Conservation (phyloP, 1,284 basidiomycete species). For the Neolentinus lepideus region DNA sequence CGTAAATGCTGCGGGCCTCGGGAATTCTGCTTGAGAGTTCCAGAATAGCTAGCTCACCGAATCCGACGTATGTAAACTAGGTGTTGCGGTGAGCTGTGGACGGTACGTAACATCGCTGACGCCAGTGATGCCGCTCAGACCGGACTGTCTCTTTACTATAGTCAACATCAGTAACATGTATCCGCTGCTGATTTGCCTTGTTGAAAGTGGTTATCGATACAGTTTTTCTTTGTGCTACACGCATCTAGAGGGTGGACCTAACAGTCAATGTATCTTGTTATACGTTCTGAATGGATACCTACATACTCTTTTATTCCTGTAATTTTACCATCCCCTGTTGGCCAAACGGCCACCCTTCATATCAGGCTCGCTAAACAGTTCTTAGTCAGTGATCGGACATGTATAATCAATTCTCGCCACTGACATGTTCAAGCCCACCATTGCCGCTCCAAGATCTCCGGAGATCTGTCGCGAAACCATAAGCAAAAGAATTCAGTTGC, state of each 20-base stretch:
- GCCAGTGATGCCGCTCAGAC: too few species aligned
- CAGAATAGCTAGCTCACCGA: too few species aligned
- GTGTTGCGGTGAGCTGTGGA: too few species aligned
- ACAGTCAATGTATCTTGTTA: too few species aligned
- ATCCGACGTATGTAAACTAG: too few species aligned
- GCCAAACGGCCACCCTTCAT: conserved; percentile 1
- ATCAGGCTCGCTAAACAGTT: neutral
- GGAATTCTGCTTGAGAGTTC: too few species aligned
- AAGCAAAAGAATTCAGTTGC: conserved; percentile 5
- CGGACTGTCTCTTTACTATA: too few species aligned
- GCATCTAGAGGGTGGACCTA: too few species aligned
- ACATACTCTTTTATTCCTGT: neutral
- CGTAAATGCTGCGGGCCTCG: too few species aligned
- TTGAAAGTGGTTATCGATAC: neutral
- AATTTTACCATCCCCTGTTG: neutral
- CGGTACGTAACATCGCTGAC: too few species aligned
- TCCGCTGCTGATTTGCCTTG: too few species aligned
- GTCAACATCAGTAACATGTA: too few species aligned
- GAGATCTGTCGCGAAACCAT: conserved; percentile 51
- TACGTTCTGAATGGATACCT: neutral
- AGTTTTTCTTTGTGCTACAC: neutral
- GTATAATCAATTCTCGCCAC: conserved; percentile 16
- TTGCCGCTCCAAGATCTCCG: conserved; percentile 84
- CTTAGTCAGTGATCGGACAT: neutral
- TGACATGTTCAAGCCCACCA: conserved; percentile 90